phyloP scores from a whole-genome alignment of 306 rosid genomes.

The Astragalus membranaceus region DNA sequence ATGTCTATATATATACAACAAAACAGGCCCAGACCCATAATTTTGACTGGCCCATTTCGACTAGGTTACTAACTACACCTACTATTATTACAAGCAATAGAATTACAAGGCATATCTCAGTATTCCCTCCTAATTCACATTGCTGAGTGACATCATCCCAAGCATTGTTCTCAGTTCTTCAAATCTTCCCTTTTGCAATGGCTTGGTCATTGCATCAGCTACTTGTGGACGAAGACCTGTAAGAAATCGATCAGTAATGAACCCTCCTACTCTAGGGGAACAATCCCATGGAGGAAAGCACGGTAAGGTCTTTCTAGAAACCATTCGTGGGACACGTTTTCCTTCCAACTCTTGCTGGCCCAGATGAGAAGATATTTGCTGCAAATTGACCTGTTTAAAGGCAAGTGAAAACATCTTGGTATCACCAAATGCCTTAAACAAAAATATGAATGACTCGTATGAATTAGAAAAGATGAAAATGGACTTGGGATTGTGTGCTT shows the following conservation, averaged over 20 bases:
- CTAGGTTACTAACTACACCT: too few relatives aligned
- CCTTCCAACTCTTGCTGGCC: constrained; percentile 98
- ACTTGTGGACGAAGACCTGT: constrained; percentile 91
- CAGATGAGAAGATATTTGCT: constrained; percentile 90
- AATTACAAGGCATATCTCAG: too few relatives aligned
- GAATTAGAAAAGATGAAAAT: background rate
- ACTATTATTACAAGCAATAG: too few relatives aligned
- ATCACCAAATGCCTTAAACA: background rate
- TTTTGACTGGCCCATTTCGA: too few relatives aligned
- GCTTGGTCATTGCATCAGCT: too few relatives aligned
- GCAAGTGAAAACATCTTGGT: constrained; percentile 12
- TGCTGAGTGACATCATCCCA: too few relatives aligned
- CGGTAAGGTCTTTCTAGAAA: constrained; percentile 92
- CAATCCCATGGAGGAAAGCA: constrained; percentile 98
- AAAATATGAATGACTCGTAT: background rate
- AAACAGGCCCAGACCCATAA: too few relatives aligned
- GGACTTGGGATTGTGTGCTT: background rate
- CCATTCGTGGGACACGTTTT: constrained; percentile 95
- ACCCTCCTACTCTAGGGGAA: constrained; percentile 89
- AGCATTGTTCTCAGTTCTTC: too few relatives aligned
- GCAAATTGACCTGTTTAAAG: constrained; percentile 79
- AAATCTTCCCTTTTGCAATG: too few relatives aligned
- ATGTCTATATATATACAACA: too few relatives aligned
- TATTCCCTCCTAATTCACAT: too few relatives aligned
- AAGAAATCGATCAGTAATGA: constrained; percentile 90